Base-by-base conservation (phyloP, 2,329 filamentous ascomycete genomes). In the Diaporthe vexans region DNA sequence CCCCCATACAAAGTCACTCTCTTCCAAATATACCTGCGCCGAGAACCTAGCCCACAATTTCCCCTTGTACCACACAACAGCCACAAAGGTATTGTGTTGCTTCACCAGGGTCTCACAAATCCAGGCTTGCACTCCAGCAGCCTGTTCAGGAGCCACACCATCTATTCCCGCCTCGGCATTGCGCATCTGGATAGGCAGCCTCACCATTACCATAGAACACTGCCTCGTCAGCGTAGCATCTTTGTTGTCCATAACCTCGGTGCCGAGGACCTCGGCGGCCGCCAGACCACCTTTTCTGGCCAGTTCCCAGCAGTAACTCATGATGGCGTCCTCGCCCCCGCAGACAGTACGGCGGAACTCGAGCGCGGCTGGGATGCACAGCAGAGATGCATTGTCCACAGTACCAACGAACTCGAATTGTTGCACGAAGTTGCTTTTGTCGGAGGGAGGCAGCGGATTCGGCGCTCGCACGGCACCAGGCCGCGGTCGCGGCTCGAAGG, bases 331-430 rank as follows among this genome's bases (percentile, higher is more conserved):
- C 81, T 98, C 95, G 46, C 95, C 94, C 43, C 93, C 93, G 21
- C 94, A 89, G 13, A 90, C 86, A 56, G 92, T 86, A 29, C 87
- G 80, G 1, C 95, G 90, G 89, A 94, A 98, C 58, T 88, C 84
- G 26, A 98, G 85, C 0, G 93, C 91, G 11, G 93, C 91, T 7
- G 91, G 90, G n/a, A 96, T 86, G 79, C 92, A 94, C 1, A 95
- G 85, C 77, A 92, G 95, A 0, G 94, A 90, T 4, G 90, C 86
- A 75, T 90, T 91, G 79, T 98, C 95, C 7, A 91, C 82, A 0
- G 95, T 97, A 11, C 93, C 94, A 3, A 93, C 88, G 76, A 92
- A 96, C 78, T 95, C 90, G 79, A 97, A 98, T 58, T 92, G 91
- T 11, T 81, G 84, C 19, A 94, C 88, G 76, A 94, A 97, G 0